Conservation (phyloP, 2,329 filamentous ascomycete species). For the Botrytis pseudocinerea region DNA sequence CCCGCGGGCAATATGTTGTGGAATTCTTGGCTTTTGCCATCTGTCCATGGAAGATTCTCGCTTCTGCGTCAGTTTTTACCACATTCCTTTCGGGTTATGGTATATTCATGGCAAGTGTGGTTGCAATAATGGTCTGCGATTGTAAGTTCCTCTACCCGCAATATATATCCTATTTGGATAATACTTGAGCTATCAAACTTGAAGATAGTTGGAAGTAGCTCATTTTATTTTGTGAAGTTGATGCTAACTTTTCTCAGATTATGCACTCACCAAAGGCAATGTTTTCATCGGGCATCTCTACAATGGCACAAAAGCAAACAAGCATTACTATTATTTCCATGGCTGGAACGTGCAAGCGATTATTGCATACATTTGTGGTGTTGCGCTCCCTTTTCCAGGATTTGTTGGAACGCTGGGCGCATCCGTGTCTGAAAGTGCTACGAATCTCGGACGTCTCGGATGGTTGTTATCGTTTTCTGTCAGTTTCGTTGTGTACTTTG, state of each 20-base stretch:
- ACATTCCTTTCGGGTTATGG: conserved; percentile 67
- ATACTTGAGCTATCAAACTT: background rate
- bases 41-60: conserved; percentile 65
- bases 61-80: conserved; percentile 56
- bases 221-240: background rate
- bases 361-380: conserved; percentile 42
- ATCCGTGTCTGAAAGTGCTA: conserved; percentile 38
- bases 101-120: conserved; percentile 56
- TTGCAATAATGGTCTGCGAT: conserved; percentile 36
- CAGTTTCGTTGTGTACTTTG: conserved; percentile 41
- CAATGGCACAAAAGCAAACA: conserved; percentile 39
- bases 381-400: conserved; percentile 42
- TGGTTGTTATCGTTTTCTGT: conserved; percentile 42
- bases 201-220: background rate
- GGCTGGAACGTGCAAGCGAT: conserved; percentile 44
- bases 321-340: conserved; percentile 41
- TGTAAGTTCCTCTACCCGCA: conserved; percentile 27
- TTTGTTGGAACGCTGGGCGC: conserved; percentile 42
- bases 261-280: conserved; percentile 42
- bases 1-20: conserved; percentile 54
- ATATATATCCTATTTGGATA: background rate
- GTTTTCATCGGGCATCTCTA: conserved; percentile 42
- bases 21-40: conserved; percentile 55
- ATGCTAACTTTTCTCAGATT: conserved; percentile 41
- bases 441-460: conserved; percentile 41